A percentile compares a stretch with the other conserved stretches of the same genome.
Conservation (phyloP, 208 protist genomes). For the Leishmania major region DNA sequence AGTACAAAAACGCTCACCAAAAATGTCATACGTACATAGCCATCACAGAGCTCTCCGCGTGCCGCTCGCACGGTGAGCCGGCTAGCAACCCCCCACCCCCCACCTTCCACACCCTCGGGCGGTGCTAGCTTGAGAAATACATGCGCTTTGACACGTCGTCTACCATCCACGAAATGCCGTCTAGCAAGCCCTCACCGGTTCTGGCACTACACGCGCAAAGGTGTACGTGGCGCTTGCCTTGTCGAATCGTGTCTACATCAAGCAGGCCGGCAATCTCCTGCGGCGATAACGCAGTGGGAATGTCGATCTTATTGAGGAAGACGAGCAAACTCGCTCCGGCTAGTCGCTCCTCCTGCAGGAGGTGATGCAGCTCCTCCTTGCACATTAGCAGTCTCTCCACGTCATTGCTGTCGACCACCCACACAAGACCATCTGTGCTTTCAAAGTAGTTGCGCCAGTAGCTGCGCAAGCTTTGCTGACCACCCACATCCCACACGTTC, state of each 20-base stretch:
- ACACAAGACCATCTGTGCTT: conserved; percentile 96
- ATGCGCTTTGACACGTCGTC: conserved; percentile 95
- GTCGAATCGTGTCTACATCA: conserved; percentile 82
- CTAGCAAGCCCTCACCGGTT: conserved; percentile 94
- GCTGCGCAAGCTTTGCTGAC: conserved; percentile 99
- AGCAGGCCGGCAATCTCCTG: conserved; percentile 69
- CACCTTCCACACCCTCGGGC: neutral
- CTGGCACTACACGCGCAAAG: conserved; percentile 96
- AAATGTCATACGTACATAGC: neutral
- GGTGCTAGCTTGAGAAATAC: conserved; percentile 74
- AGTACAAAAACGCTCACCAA: neutral
- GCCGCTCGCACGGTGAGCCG: neutral
- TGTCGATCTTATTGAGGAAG: conserved; percentile 99
- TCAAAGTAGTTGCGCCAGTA: conserved; percentile 99
- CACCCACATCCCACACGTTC: conserved; percentile 99
- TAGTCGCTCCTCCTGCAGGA: conserved; percentile 97
- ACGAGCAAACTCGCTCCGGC: conserved; percentile 98
- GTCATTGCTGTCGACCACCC: conserved; percentile 98
- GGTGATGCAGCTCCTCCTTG: conserved; percentile 92
- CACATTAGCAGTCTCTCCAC: conserved; percentile 90
- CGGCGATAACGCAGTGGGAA: conserved; percentile 79
- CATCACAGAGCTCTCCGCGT: neutral
- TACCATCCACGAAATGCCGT: conserved; percentile 99
- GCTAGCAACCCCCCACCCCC: neutral
- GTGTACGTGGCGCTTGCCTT: conserved; percentile 92